Evolutionary conservation across 225 moss, liverwort and hornwort species (phyloP).

Genomic region (Polytrichum formosum): DNA sequence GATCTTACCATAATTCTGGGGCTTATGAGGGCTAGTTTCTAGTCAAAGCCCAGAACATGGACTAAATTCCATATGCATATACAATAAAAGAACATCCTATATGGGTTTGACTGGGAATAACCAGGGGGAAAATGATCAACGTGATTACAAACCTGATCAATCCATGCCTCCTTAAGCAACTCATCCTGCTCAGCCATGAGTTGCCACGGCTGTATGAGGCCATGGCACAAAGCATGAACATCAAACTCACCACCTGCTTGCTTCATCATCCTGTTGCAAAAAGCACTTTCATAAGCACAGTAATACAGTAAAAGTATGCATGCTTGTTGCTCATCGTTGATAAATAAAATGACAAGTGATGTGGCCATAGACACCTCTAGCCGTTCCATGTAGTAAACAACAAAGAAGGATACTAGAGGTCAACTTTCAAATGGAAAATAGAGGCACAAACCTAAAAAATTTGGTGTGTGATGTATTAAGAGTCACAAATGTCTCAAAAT

Average conservation of each 20-base stretch:
- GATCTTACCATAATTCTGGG: neutral
- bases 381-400: no score
- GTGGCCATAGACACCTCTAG: no score
- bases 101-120: neutral
- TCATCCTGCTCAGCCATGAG: slow-evolving; percentile 98
- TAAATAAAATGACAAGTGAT: neutral
- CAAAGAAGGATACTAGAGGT: no score
- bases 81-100: no score
- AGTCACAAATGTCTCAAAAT: no score
- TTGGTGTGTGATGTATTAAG: no score
- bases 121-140: neutral
- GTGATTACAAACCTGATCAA: slow-evolving; percentile 65
- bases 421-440: no score
- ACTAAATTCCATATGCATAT: no score
- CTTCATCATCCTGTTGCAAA: slow-evolving; percentile 82
- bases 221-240: slow-evolving; percentile 92
- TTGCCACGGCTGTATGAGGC: slow-evolving; percentile 97
- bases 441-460: no score
- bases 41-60: no score
- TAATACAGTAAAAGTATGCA: neutral
- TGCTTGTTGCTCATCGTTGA: slow-evolving; percentile 16
- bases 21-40: neutral
- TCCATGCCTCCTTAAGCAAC: slow-evolving; percentile 82
- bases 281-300: slow-evolving; percentile 11
- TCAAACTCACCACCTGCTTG: slow-evolving; percentile 93